Base-by-base conservation (phyloP, 1,284 basidiomycete genomes). In the Austroboletus niveus region DNA sequence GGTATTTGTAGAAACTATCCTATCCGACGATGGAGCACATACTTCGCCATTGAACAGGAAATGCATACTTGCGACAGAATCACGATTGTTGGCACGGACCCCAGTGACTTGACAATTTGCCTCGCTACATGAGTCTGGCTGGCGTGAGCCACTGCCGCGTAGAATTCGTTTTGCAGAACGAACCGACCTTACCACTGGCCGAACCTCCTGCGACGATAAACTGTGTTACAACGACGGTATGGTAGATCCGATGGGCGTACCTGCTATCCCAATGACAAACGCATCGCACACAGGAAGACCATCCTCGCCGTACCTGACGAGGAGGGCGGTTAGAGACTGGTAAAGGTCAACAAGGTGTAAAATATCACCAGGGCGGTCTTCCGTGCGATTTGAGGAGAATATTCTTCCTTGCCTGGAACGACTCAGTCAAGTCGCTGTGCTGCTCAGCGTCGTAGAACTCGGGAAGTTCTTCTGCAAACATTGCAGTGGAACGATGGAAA, bases 201-300 rank as follows among this genome's bases (percentile, higher is more conserved):
- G 89, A 92, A 1, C 95, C 95, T 50, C 94, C 87, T 89, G 56
- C 3, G 49, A 52, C 2, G 48, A 20, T 55, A 17, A 38, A 38
- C 41, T 40, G 42, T n/a, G 34, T 35, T 11, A 31, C 50, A 51
- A n/a, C 40, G 57, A 2, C 69, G 69, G 22, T 15, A 62, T 74
- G 69, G 42, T 66, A 69, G 7, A 73, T 72, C 47, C 58, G 75
- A 65, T 69, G 77, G 22, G 22, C 70, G 68, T 75, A 81, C 95
- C 95, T 59, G 92, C 94, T 60, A 98, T 89, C 9, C 90, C 95
- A 52, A 98, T 88, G 29, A 98, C 92, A 68, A 97, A 98, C 9
- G 92, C 92, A 62, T 85, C 82, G 40, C 75, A 77, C 11, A 84
- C 77, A 17, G 82, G 78, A 45, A 78, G 71, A 3, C 90, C 90